A percentile compares a stretch with the other conserved stretches of the same genome.
Conservation (phyloP, 129 eudicot genomes). For the Saposhnikovia divaricata region DNA sequence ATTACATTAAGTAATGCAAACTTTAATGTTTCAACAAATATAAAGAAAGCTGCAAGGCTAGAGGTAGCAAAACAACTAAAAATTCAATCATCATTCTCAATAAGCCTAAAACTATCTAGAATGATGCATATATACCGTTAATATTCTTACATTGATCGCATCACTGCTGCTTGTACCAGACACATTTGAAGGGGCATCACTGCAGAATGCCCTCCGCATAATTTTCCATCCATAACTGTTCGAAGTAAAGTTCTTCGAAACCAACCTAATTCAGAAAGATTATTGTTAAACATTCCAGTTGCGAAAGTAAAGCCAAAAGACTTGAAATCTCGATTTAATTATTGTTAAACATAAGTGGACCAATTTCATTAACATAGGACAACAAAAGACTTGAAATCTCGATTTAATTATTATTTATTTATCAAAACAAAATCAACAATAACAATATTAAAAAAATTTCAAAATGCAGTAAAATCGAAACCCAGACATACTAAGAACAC, state of each 20-base stretch:
- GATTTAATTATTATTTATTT: too few relatives aligned
- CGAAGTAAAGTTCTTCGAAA: constrained; percentile 27
- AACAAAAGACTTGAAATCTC: background rate
- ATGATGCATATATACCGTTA: background rate
- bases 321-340: too few relatives aligned
- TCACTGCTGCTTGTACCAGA: constrained; percentile 24
- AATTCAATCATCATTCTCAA: background rate
- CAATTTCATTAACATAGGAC: background rate
- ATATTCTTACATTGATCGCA: constrained; percentile 21
- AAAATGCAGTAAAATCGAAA: too few relatives aligned
- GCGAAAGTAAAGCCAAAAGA: background rate
- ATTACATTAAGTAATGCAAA: background rate
- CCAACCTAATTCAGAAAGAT: constrained; percentile 28
- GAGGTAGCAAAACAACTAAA: background rate
- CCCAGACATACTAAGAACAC: too few relatives aligned
- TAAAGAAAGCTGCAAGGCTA: background rate
- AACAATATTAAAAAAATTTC: too few relatives aligned
- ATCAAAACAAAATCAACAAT: too few relatives aligned
- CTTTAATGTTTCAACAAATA: background rate
- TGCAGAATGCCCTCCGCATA: constrained; percentile 39
- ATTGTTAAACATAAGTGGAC: too few relatives aligned
- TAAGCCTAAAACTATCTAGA: background rate
- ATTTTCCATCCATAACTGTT: constrained; percentile 21
- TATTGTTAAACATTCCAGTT: constrained; percentile 1
- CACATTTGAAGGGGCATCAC: constrained; percentile 19